Evolutionary conservation across 305 asterid species (phyloP).

Genomic region (Fraxinus ornus): DNA sequence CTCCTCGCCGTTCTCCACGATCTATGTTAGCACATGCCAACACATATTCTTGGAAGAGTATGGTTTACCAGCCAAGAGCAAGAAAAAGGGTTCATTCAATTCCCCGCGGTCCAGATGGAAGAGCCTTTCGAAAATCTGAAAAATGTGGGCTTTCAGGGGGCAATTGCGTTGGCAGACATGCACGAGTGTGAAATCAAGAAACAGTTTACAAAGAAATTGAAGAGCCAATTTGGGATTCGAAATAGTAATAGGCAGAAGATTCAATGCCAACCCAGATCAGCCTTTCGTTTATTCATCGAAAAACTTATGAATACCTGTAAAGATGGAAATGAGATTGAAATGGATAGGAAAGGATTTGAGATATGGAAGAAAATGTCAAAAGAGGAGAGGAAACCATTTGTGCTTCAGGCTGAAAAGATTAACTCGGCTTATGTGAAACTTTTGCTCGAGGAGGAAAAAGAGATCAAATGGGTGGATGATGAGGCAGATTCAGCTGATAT

Average conservation of each 20-base stretch:
- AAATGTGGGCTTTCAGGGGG: conserved; percentile 36
- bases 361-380: conserved; percentile 52
- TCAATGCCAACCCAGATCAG: conserved; percentile 53
- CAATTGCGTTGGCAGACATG: conserved; percentile 38
- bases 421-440: conserved; percentile 9
- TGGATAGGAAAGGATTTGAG: conserved; percentile 46
- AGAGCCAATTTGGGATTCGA: conserved; percentile 18
- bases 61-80: conserved; percentile 33
- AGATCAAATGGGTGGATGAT: conserved; percentile 45
- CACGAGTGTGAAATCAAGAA: conserved; percentile 31
- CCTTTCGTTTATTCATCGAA: conserved; percentile 55
- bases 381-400: conserved; percentile 36
- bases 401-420: conserved; percentile 18
- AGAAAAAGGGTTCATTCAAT: conserved; percentile 52
- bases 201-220: conserved; percentile 25
- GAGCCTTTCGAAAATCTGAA: conserved; percentile 55
- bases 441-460: conserved; percentile 18
- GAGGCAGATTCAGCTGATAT: conserved; percentile 70
- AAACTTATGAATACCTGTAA: conserved; percentile 32
- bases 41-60: background rate
- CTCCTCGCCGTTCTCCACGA: no score
- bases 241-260: conserved; percentile 20
- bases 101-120: conserved; percentile 70
- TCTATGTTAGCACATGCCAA: background rate
- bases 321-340: conserved; percentile 40